Evolutionary conservation across 2,329 filamentous ascomycete species (phyloP).

Genomic region (Hyphodiscus sp.): DNA sequence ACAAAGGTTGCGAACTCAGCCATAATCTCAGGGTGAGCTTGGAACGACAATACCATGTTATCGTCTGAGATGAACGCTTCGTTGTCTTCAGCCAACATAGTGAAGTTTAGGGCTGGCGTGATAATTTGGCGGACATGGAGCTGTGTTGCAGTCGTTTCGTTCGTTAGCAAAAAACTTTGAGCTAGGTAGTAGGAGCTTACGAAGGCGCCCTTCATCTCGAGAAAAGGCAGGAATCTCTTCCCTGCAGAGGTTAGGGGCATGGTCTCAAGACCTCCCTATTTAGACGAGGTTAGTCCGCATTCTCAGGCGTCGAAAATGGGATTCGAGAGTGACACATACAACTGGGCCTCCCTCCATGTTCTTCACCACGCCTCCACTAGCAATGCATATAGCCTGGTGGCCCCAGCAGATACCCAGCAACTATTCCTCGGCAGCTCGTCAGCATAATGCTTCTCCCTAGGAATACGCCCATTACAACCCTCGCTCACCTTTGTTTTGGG

Average conservation of each 20-base stretch:
- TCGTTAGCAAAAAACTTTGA: background rate
- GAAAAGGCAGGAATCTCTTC: background rate
- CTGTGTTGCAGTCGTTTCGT: background rate
- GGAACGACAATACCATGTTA: conserved; percentile 1
- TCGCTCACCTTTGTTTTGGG: too few species aligned
- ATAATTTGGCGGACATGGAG: background rate
- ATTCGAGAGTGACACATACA: background rate
- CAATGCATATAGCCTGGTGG: background rate
- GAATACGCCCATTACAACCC: too few species aligned
- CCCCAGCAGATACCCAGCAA: background rate
- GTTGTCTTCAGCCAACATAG: background rate
- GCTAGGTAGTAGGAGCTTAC: background rate
- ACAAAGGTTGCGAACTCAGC: background rate
- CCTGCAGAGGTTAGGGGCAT: background rate
- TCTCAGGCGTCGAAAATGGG: background rate
- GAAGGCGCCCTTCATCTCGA: background rate
- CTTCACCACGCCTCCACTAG: background rate
- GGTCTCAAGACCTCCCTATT: background rate
- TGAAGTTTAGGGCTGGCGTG: background rate
- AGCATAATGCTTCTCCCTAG: too few species aligned
- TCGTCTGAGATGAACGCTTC: background rate
- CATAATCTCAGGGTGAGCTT: conserved; percentile 1
- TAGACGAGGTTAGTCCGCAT: background rate
- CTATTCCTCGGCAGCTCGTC: background rate
- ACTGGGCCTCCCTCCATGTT: background rate